phyloP scores from a whole-genome alignment of 2,329 filamentous ascomycete species.

The Cordyceps militaris region DNA sequence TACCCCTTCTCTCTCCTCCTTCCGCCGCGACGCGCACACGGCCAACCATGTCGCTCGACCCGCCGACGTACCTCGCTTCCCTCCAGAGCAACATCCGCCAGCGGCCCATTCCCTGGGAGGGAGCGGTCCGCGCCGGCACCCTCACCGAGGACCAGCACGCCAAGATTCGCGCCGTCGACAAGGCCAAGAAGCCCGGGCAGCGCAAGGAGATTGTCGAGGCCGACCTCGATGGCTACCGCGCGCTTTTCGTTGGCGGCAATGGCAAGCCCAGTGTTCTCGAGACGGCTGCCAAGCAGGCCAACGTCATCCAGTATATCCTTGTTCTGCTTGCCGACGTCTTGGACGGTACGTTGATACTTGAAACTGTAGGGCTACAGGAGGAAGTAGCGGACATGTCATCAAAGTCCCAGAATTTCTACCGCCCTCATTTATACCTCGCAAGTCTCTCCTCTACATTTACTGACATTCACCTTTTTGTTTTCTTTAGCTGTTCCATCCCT shows the following conservation, averaged over 20 bases:
- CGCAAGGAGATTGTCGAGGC: constrained; percentile 73
- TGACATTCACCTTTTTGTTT: constrained; percentile 16
- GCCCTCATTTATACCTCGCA: constrained; percentile 5
- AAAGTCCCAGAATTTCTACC: neutral
- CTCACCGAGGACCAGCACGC: constrained; percentile 90
- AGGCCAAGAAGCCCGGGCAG: constrained; percentile 80
- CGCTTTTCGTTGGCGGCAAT: constrained; percentile 69
- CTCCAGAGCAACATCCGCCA: constrained; percentile 96
- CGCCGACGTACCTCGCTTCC: constrained; percentile 75
- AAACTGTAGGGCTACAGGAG: neutral
- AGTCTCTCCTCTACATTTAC: constrained; percentile 5
- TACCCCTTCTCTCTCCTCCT: neutral
- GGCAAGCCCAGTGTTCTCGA: constrained; percentile 70
- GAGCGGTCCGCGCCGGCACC: constrained; percentile 84
- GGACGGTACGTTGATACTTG: constrained; percentile 53
- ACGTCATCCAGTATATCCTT: constrained; percentile 92
- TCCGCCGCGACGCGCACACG: constrained; percentile 19
- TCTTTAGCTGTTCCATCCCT: constrained; percentile 70
- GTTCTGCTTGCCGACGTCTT: constrained; percentile 84
- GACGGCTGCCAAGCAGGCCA: constrained; percentile 73
- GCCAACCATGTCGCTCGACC: constrained; percentile 80
- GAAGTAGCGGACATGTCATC: constrained; percentile 4
- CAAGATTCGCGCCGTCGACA: constrained; percentile 95
- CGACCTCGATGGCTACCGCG: constrained; percentile 72
- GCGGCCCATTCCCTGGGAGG: constrained; percentile 95